These are phyloP conservation scores for Diversispora eburnea DNA, from an alignment of 192 early-diverging fungal species.

Conservation along the genomic window DNA sequence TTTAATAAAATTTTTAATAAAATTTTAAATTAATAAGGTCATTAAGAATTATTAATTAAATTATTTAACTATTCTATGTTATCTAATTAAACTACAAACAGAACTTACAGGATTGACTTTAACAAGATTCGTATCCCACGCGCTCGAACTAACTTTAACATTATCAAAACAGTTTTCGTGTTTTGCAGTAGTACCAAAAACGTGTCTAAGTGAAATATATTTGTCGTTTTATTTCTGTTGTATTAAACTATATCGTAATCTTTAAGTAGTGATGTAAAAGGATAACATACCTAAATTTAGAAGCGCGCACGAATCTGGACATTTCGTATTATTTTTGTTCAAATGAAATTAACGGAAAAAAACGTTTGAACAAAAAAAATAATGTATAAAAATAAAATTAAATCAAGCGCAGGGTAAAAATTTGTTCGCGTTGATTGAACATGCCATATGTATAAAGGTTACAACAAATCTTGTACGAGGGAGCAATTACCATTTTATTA, in stretches of 20 bases:
- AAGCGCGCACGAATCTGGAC: slow-evolving; percentile 77
- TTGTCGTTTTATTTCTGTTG: slow-evolving; percentile 5
- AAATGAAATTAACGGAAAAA: too few species aligned
- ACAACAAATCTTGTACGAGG: too few species aligned
- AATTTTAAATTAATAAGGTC: neutral
- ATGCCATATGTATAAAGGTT: too few species aligned
- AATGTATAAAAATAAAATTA: too few species aligned
- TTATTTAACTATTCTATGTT: neutral
- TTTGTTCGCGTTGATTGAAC: too few species aligned
- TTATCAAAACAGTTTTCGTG: slow-evolving; percentile 94
- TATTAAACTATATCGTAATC: neutral
- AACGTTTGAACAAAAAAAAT: too few species aligned
- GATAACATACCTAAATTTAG: slow-evolving; percentile 62
- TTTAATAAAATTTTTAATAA: neutral
- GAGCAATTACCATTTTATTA: too few species aligned
- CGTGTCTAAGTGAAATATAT: slow-evolving; percentile 60
- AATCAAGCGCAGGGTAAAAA: too few species aligned
- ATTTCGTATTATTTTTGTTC: slow-evolving; percentile 32
- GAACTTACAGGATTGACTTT: slow-evolving; percentile 84
- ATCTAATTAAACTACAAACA: neutral
- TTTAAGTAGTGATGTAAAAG: neutral
- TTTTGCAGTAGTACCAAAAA: slow-evolving; percentile 86
- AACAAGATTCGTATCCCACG: slow-evolving; percentile 98
- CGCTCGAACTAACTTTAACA: slow-evolving; percentile 78
- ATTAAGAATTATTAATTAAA: neutral